Conservation (phyloP, 495 filamentous ascomycete species). For the Massariosphaeria phaeospora region DNA sequence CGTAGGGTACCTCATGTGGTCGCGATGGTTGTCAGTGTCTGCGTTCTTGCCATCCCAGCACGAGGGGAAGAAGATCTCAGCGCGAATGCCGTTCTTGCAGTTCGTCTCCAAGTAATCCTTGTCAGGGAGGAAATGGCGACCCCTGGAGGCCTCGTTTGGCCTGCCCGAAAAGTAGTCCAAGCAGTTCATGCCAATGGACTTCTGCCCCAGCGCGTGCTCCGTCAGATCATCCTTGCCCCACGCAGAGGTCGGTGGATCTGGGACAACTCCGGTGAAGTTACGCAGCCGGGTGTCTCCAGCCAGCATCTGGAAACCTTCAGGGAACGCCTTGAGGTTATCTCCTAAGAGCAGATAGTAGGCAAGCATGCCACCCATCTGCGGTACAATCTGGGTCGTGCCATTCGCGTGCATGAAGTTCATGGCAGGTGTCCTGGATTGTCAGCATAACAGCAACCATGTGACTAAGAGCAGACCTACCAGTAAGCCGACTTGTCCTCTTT, state of each 20-base stretch:
- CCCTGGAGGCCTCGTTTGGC: conserved; percentile 62
- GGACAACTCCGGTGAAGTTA: conserved; percentile 64
- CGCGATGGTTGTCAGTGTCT: conserved; percentile 58
- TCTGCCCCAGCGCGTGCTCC: conserved; percentile 66
- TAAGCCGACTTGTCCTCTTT: conserved; percentile 59
- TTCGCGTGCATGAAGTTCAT: conserved; percentile 54
- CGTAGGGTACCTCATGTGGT: conserved; percentile 72
- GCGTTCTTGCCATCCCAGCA: conserved; percentile 79
- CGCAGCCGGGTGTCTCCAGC: conserved; percentile 66
- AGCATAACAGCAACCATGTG: background rate
- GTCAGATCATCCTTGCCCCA: conserved; percentile 58
- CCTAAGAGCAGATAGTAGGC: conserved; percentile 68
- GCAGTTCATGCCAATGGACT: conserved; percentile 89
- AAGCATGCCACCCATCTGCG: conserved; percentile 55
- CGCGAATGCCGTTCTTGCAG: conserved; percentile 69
- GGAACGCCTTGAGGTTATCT: conserved; percentile 67
- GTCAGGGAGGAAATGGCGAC: conserved; percentile 72
- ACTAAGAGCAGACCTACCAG: conserved; percentile 43
- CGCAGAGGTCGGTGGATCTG: conserved; percentile 66
- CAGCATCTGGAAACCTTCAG: conserved; percentile 75
- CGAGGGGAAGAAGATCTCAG: conserved; percentile 85
- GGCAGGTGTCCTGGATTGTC: conserved; percentile 40
- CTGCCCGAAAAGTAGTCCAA: conserved; percentile 62
- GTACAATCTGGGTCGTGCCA: conserved; percentile 52
- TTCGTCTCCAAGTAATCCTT: conserved; percentile 72